Conservation (phyloP, 257 asterid genomes). For the Verbena officinalis region DNA sequence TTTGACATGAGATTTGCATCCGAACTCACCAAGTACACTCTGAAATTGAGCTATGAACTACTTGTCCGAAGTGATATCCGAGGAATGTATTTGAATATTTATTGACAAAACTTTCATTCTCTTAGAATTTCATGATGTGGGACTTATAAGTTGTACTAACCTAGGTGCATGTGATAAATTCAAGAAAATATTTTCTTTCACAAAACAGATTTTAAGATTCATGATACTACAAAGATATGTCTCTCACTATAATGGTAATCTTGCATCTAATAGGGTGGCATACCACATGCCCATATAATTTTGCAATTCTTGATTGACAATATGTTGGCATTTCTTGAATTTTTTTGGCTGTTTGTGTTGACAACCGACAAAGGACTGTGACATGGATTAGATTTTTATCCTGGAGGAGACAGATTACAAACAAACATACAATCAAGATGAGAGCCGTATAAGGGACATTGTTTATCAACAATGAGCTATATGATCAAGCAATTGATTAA, state of each 20-base stretch:
- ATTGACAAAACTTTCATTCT: too few species aligned
- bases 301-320: constrained; percentile 33
- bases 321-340: constrained; percentile 2
- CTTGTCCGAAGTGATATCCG: too few species aligned
- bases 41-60: too few species aligned
- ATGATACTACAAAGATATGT: background rate
- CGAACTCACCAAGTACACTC: too few species aligned
- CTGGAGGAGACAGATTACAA: constrained; percentile 26
- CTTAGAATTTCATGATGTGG: too few species aligned
- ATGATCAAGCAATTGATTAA: background rate
- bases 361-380: constrained; percentile 24
- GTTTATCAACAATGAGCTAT: background rate
- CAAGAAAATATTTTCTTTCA: background rate
- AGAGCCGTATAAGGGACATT: constrained; percentile 1
- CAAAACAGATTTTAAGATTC: background rate
- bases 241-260: constrained; percentile 17
- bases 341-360: constrained; percentile 26
- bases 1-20: too few species aligned
- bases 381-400: constrained; percentile 8
- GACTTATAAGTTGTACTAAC: too few species aligned
- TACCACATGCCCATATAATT: constrained; percentile 28
- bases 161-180: background rate
- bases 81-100: too few species aligned
- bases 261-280: constrained; percentile 36
- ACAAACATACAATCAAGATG: constrained; percentile 10